Evolutionary conservation across 164 flowering plant genomes (phyloP), one percentile per base, ranked within the genome.

Genomic region (Liriodendron chinense): DNA sequence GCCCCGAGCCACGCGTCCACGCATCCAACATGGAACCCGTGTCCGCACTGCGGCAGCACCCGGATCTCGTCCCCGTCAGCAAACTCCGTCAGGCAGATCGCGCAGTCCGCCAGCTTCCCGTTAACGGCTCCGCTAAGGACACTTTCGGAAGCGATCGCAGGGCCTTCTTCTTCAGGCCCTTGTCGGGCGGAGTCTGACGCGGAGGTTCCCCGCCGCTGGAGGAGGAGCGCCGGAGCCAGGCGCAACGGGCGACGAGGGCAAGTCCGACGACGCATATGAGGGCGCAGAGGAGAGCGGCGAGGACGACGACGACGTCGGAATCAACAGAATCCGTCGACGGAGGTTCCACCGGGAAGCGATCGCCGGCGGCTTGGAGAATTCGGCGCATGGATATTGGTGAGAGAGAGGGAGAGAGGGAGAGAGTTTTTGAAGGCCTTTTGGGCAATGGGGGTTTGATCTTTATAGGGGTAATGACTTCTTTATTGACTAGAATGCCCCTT

Each of bases 271-370:
- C 88, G 83, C 98, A 93, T 47, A 95, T 88, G 6, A 95, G 81
- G n/a, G 96, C 94, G 78, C 99, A 93, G 75, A 96, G 81, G 26
- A 96, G 89, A 2, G 98, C 90, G 1, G 97, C 96, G 18, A 93
- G 87, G 82, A 96, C 87, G 69, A 96, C 94, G 1, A 94, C 89
- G 81, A 87, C 89, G 90, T 94, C 97, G 10, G 94, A 89, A 85
- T 89, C 89, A 3, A 86, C 76, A 26, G 84, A 6, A 1, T 57
- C 72, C 9, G 77, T 64, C 18, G 87, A 56, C 1, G 73, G 72
- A 53, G 76, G 72, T 21, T 72, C 59, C 65, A 78, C 65, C 22
- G 81, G 57, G 56, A 72, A 25, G 70, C 56, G 70, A 2, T 7
- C 23, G 64, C 49, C 78, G 57, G 20, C 82, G 76, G 75, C 80